Conservation (phyloP, 148 eudicot genomes). For the Amaranthus palmeri region DNA sequence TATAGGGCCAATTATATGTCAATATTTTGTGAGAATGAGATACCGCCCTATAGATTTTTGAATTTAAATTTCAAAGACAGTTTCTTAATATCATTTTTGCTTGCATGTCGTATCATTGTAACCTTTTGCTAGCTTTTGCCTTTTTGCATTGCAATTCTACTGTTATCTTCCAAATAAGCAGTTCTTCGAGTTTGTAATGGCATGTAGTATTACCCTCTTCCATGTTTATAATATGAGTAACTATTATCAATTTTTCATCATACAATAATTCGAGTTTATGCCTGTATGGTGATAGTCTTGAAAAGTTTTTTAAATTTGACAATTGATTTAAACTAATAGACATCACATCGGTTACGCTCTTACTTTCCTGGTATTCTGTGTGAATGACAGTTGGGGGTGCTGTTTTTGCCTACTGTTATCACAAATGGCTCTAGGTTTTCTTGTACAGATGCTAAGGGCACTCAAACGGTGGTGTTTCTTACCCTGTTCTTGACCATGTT, state of each 20-base stretch:
- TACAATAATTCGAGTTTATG: background rate
- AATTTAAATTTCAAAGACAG: too few species aligned
- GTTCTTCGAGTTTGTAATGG: background rate
- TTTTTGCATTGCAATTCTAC: background rate
- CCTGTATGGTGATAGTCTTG: background rate
- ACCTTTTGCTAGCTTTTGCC: background rate
- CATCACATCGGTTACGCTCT: background rate
- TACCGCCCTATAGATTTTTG: too few species aligned
- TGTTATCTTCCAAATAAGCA: background rate
- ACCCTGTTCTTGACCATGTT: background rate
- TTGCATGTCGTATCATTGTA: background rate
- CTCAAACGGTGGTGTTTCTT: constrained; percentile 37
- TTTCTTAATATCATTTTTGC: too few species aligned
- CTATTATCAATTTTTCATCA: background rate
- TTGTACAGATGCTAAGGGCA: constrained; percentile 49
- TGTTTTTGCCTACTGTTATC: constrained; percentile 54
- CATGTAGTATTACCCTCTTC: background rate
- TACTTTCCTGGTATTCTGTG: constrained; percentile 2
- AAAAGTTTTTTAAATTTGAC: background rate
- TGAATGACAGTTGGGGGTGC: constrained; percentile 70
- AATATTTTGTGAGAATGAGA: too few species aligned
- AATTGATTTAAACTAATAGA: background rate
- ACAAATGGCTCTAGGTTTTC: constrained; percentile 51
- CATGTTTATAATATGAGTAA: background rate
- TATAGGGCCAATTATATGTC: too few species aligned